Evolutionary conservation across 2,329 filamentous ascomycete genomes (phyloP), one percentile per base, ranked within the genome.

Genomic region (Acarospora socialis): DNA sequence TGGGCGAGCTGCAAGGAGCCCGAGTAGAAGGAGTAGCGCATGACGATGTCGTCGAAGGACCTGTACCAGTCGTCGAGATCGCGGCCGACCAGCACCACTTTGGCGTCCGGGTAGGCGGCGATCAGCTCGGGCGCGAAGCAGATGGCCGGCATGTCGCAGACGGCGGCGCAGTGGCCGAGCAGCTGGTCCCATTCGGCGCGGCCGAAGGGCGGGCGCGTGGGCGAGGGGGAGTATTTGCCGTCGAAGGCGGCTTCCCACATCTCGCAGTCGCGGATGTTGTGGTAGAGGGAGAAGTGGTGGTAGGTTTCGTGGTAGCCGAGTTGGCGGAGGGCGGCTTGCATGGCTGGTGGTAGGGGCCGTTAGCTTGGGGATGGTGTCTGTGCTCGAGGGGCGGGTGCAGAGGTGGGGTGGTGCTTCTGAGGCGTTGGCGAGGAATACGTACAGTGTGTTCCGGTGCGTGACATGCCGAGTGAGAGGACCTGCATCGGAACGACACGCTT

Each of bases 171-270:
- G 25, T 49, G 36, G 24, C 51, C 50, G 0, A 55, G 42, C 10
- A 55, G 32, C 13, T 43, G 38, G 28, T 56, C 52, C 41, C 46
- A 54, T 20, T 53, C 40, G 2, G 37, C 30, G 15, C 19, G n/a
- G 5, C n/a, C 12, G n/a, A n/a, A n/a, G n/a, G n/a, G n/a, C n/a
- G n/a, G n/a, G n/a, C n/a, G n/a, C n/a, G n/a, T n/a, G n/a, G n/a
- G n/a, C n/a, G n/a, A n/a, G n/a, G n/a, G n/a, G 21, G 22, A 27
- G 19, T 25, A 36, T 35, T 38, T 38, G 19, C 32, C 26, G 6
- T 35, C 36, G 21, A 35, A 35, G 18, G 36, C 33, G 17, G 12
- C 12, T 21, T 17, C 24, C 36, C 36, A 38, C 10, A 26, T 32
- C n/a, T 8, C 28, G 15, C 18, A 27, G n/a, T 38, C 21, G 9